Base-by-base conservation (phyloP, 2,329 filamentous ascomycete genomes). In the Blastomyces parvus region DNA sequence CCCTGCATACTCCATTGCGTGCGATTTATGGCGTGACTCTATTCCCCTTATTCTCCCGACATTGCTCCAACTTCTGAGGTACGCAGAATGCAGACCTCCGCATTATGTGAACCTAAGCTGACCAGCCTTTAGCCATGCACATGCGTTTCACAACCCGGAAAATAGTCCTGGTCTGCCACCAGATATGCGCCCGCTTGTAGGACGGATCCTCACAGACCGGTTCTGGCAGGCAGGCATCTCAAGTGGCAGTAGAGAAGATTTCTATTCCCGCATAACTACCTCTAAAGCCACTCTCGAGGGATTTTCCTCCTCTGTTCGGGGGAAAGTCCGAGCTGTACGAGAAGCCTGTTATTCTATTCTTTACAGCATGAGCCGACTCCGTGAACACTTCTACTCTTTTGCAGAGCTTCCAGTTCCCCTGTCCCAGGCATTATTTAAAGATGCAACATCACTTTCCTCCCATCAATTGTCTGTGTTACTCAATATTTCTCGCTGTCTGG, bases 191-290 rank as follows among this genome's bases (percentile, higher is more conserved):
- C 79, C 83, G 5, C 85, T 96, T 61, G 89, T 97, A 48, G 84
- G 86, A 53, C 85, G 90, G 27, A 91, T 97, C 25, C 79, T 99
- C 27, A 96, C 91, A 17, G 94, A 99, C 75, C 84, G 94, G 30
- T 99, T 99, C 74, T 99, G 94, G 94, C 94, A 99, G 79, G 91
- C 92, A 7, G 94, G 94, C 11, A 99, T 99, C 60, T 97, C 94
- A 0, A 89, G 88, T 66, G 94, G 96, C 33, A 97, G 90, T 69
- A 91, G 94, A 73, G 94, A 97, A 66, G 93, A 97, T 64, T 99
- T 99, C 73, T 97, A 97, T 74, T 89, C 91, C 40, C 86, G 90
- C 50, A 93, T 99, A 1, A 86, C 91, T 63, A 89, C 91, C 40
- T 96, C 94, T 63, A 96, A 91, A 75, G 84, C 84, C 50, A 96